Conservation (phyloP, 2,329 filamentous ascomycete species). For the Cordyceps cicadae region DNA sequence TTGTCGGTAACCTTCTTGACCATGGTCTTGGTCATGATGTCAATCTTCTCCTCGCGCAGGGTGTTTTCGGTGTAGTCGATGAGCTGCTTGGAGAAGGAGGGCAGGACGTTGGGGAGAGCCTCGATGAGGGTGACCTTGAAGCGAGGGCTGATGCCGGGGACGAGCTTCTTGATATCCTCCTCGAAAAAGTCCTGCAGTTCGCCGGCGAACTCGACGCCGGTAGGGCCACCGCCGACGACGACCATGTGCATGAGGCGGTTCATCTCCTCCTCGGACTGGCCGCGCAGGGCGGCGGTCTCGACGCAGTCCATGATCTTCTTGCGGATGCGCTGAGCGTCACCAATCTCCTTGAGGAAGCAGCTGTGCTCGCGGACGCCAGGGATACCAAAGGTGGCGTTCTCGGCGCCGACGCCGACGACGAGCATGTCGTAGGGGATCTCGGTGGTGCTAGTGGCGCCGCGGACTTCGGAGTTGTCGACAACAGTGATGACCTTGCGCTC, state of each 20-base stretch:
- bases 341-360: slow-evolving; percentile 98
- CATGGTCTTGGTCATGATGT: slow-evolving; percentile 97
- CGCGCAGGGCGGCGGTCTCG: slow-evolving; percentile 97
- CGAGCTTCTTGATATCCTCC: slow-evolving; percentile 94
- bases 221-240: slow-evolving; percentile 85
- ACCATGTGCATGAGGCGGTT: slow-evolving; percentile 98
- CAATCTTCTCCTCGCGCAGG: slow-evolving; percentile 97
- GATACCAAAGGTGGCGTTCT: slow-evolving; percentile 98
- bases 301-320: slow-evolving; percentile 99
- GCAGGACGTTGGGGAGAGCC: slow-evolving; percentile 90
- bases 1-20: slow-evolving; percentile 95
- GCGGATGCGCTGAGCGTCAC: slow-evolving; percentile 89
- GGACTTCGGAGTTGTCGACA: slow-evolving; percentile 86
- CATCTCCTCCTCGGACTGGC: slow-evolving; percentile 78
- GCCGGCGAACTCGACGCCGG: slow-evolving; percentile 95
- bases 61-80: slow-evolving; percentile 99
- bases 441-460: slow-evolving; percentile 71
- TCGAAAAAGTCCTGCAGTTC: slow-evolving; percentile 99
- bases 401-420: slow-evolving; percentile 91
- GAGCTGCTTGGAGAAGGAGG: slow-evolving; percentile 97
- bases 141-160: slow-evolving; percentile 87
- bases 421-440: slow-evolving; percentile 98
- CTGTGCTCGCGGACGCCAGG: slow-evolving; percentile 90
- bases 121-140: slow-evolving; percentile 98
- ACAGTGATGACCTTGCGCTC: slow-evolving; percentile 83